Evolutionary conservation across 805 yeast genomes (phyloP).

Genomic region (Kazachstania taianensis): DNA sequence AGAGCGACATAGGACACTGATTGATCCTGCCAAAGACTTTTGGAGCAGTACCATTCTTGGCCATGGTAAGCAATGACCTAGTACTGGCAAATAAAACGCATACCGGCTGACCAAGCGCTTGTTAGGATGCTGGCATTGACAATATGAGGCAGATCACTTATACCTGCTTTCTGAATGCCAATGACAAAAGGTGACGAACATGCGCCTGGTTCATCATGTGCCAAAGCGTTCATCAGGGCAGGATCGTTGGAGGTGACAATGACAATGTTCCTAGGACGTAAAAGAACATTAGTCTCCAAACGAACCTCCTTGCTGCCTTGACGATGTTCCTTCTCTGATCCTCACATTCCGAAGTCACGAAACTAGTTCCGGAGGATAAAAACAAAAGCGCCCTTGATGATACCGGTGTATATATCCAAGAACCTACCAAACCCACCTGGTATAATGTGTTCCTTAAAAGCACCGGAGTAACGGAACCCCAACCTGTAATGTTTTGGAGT

Average conservation of each 20-base stretch:
- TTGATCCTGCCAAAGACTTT: conserved; percentile 38
- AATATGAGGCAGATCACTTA: conserved; percentile 48
- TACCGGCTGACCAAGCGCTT: conserved; percentile 43
- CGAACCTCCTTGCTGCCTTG: conserved; percentile 49
- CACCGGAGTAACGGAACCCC: conserved; percentile 61
- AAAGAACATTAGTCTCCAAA: conserved; percentile 52
- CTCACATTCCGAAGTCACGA: conserved; percentile 51
- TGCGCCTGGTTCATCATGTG: conserved; percentile 45
- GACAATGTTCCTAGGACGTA: conserved; percentile 49
- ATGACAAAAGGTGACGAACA: conserved; percentile 59
- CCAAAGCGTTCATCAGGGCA: conserved; percentile 37
- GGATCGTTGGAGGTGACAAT: conserved; percentile 47
- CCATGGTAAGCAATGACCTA: conserved; percentile 36
- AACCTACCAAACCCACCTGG: conserved; percentile 52
- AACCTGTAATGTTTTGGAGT: conserved; percentile 39
- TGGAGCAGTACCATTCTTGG: conserved; percentile 45
- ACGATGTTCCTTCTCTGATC: conserved; percentile 52
- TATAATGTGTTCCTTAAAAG: conserved; percentile 41
- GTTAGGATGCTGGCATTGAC: conserved; percentile 52
- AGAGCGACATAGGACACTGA: conserved; percentile 37
- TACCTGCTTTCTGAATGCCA: conserved; percentile 54
- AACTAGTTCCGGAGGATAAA: conserved; percentile 59
- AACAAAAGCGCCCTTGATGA: conserved; percentile 56
- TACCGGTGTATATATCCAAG: conserved; percentile 52
- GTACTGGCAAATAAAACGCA: conserved; percentile 47